These are phyloP conservation scores for Fusarium armeniacum DNA, from an alignment of 2,329 filamentous ascomycete genomes.

Conservation along the genomic window DNA sequence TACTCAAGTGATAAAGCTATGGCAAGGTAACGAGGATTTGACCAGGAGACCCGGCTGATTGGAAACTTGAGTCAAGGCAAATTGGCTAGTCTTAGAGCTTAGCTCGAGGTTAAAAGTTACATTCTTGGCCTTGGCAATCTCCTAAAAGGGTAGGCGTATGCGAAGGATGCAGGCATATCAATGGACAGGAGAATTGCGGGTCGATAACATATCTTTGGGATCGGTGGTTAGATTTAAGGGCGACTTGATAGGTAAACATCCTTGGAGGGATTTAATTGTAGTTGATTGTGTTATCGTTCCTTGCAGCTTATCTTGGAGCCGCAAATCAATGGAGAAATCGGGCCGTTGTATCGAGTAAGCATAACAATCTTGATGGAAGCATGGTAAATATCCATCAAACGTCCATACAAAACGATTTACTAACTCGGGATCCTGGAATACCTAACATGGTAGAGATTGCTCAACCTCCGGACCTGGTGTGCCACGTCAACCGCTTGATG, in stretches of 20 bases:
- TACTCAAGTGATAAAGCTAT: background rate
- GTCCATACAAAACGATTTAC: background rate
- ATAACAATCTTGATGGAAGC: background rate
- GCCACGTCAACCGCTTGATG: accelerated
- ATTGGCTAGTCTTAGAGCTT: background rate
- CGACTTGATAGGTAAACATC: background rate
- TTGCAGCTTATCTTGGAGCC: background rate
- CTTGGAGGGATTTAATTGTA: background rate
- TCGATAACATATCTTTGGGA: background rate
- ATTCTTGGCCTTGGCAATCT: background rate
- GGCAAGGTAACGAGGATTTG: too few species aligned
- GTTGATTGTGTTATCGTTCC: background rate
- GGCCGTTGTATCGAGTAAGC: background rate
- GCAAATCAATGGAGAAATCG: background rate
- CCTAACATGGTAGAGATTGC: background rate
- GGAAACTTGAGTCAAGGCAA: background rate
- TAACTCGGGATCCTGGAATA: background rate
- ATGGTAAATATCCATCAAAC: background rate
- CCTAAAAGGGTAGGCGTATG: too few species aligned
- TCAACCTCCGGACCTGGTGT: accelerated
- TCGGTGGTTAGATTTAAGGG: background rate
- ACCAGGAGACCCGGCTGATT: background rate
- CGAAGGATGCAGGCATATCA: too few species aligned
- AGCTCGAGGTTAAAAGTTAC: background rate
- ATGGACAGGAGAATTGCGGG: too few species aligned